Base-by-base conservation (phyloP, 768 basidiomycete genomes). In the Mycena sanguinolenta region DNA sequence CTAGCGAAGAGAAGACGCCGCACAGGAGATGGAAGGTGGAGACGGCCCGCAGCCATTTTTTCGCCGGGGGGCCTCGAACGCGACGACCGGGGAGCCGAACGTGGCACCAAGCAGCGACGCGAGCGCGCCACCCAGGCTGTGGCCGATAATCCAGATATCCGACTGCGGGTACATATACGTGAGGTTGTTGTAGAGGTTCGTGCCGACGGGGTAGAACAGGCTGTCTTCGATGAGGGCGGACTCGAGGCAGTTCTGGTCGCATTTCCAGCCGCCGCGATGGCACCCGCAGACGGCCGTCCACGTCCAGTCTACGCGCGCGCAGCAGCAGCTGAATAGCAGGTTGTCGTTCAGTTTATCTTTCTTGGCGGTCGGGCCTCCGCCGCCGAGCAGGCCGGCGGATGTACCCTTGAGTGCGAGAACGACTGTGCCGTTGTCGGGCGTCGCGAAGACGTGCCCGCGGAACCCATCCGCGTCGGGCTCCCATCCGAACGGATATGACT, bases 311-410 rank as follows among this genome's bases (percentile, higher is more conserved):
- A 98, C 88, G 21, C 90, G 84, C 0, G 97, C 97, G 79, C 97
- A 99, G 80, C 97, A 99, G 77, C 97, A 99, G 71, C 91, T 93
- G 79, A 97, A 97, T 67, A 98, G 81, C 8, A 98, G 79, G 74
- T 97, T 98, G 78, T 98, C 96, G 82, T 98, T 98, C 63, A 94
- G 78, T 81, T 93, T 97, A 84, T 98, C 97, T 77, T 96, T 97
- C 83, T 90, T 91, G 3, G 86, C 86, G n/a, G 97, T 98, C 17
- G 92, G 91, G 0, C 95, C 95, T 0, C 90, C 91, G 23, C 91
- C 88, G 1, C 94, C 89, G 60, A 95, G 87, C 13, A 90, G 58
- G 3, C 88, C 88, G 0, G 94, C 89, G n/a, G 94, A 94, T 0
- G 97, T 98, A 38, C 97, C 97, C 79, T 99, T 98, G 85, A 99